Percentiles rank a stretch among this genome's conserved stretches.
Conservation (phyloP, 768 basidiomycete species). For the Gymnopilus dilepis region DNA sequence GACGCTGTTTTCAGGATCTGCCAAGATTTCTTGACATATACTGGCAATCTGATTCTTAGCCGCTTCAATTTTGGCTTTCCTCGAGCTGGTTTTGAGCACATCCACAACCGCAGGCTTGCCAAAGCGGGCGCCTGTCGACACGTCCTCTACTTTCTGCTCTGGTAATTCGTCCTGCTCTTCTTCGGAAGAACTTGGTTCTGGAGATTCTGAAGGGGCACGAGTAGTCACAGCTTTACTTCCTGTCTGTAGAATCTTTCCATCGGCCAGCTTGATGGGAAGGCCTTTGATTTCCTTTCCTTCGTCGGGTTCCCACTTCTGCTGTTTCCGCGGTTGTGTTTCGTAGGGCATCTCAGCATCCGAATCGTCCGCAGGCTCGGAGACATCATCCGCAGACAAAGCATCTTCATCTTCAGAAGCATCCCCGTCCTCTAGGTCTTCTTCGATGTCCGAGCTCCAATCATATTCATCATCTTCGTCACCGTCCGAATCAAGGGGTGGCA, state of each 20-base stretch:
- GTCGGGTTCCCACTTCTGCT: conserved; percentile 48
- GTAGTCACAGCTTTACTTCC: conserved; percentile 39
- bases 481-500: conserved; percentile 74
- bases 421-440: conserved; percentile 32
- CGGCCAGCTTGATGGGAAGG: conserved; percentile 85
- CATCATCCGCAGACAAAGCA: not conserved
- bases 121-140: conserved; percentile 84
- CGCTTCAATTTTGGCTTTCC: conserved; percentile 66
- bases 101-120: conserved; percentile 83
- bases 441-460: conserved; percentile 52
- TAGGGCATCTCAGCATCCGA: conserved; percentile 80
- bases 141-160: conserved; percentile 59
- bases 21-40: conserved; percentile 91
- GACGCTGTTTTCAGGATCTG: conserved; percentile 95
- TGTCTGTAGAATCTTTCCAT: conserved; percentile 75
- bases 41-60: conserved; percentile 95
- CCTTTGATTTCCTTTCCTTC: conserved; percentile 59
- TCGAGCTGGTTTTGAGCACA: conserved; percentile 69
- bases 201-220: conserved; percentile 30
- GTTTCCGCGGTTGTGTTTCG: conserved; percentile 64
- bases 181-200: conserved; percentile 38
- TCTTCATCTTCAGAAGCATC: conserved; percentile 30
- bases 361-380: conserved; percentile 35
- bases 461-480: conserved; percentile 45
- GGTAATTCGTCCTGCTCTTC: conserved; percentile 30